Base-by-base conservation (phyloP, 2,329 filamentous ascomycete species). In the Lecanicillium sp. region DNA sequence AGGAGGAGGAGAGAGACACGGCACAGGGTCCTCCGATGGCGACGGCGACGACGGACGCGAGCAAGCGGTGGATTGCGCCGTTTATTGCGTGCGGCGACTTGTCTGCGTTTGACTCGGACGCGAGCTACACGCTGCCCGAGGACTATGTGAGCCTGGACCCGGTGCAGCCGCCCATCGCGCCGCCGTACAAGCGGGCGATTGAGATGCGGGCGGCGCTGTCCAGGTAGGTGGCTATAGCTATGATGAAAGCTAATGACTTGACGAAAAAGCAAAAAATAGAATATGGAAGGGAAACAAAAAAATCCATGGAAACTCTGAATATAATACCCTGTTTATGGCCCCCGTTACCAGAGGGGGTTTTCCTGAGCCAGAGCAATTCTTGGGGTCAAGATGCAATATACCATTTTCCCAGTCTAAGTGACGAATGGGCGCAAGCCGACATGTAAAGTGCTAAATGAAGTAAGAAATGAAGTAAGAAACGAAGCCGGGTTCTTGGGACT, bases 11-110 rank as follows among this genome's bases (percentile, higher is more conserved):
- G n/a, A 51, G 51, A 2, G 59, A 56, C 42, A 55, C 59, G 40
- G n/a, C n/a, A n/a, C n/a, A n/a, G n/a, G n/a, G n/a, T n/a, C n/a
- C n/a, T n/a, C n/a, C n/a, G n/a, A 58, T 52, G 33, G 55, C 58
- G 41, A 54, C 47, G 40, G 24, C 39, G n/a, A 49, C 45, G 30
- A 54, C 62, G 48, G 50, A 24, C 43, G 62, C 50, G 56, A 67
- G 43, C 74, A 81, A 51, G 66, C 73, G 85, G 43, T 97, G 91
- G 90, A 91, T 97, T 57, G 90, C 90, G 3, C 90, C 91, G 0
- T 98, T 98, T 63, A 79, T 98, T 59, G 90, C 93, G n/a, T 98
- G 93, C 64, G 93, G 93, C 38, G 93, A 98, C 67, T 75, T 98
- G 45, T 94, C 90, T 20, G 84, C 88, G 10, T 98, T 90, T 70